These are phyloP conservation scores for Debaryomycetaceae sp. DNA, from an alignment of 1,139 yeast species.

Conservation along the genomic window DNA sequence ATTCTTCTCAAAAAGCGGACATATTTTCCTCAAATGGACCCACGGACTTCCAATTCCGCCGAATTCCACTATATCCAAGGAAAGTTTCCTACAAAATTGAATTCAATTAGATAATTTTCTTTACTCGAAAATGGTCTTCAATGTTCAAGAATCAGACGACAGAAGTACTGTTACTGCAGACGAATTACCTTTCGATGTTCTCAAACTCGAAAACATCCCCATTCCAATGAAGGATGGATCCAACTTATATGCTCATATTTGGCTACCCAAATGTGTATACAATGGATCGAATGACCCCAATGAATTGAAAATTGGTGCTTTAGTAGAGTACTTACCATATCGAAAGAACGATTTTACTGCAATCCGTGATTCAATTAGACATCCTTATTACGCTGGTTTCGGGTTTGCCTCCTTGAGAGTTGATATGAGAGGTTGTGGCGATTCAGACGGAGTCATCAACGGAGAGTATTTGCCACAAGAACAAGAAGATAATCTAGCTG, in stretches of 20 bases:
- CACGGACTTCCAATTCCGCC: no score
- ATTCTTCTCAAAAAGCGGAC: no score
- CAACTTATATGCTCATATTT: constrained; percentile 32
- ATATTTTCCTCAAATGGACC: no score
- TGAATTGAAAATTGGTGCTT: constrained; percentile 25
- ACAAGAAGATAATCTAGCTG: constrained; percentile 37
- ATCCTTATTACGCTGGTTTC: constrained; percentile 41
- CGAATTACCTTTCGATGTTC: constrained; percentile 22
- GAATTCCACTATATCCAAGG: no score
- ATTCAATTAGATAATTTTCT: no score
- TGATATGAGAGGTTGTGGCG: constrained; percentile 42
- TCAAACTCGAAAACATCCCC: constrained; percentile 26
- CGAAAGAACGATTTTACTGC: constrained; percentile 40
- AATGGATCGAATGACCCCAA: constrained; percentile 5
- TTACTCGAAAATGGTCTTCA: constrained; percentile 2
- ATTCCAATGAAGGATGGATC: constrained; percentile 34
- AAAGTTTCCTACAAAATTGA: no score
- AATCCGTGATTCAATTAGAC: constrained; percentile 39
- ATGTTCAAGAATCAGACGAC: constrained; percentile 21
- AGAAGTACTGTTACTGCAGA: constrained; percentile 17
- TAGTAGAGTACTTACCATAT: constrained; percentile 41
- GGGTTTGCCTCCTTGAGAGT: constrained; percentile 40
- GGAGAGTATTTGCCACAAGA: constrained; percentile 39
- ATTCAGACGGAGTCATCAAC: constrained; percentile 33
- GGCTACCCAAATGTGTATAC: constrained; percentile 31